Percentiles rank a stretch among this genome's conserved stretches.
These are phyloP conservation scores for Suhomyces coccinellae DNA, from an alignment of 1,139 yeast genomes.

Conservation along the genomic window DNA sequence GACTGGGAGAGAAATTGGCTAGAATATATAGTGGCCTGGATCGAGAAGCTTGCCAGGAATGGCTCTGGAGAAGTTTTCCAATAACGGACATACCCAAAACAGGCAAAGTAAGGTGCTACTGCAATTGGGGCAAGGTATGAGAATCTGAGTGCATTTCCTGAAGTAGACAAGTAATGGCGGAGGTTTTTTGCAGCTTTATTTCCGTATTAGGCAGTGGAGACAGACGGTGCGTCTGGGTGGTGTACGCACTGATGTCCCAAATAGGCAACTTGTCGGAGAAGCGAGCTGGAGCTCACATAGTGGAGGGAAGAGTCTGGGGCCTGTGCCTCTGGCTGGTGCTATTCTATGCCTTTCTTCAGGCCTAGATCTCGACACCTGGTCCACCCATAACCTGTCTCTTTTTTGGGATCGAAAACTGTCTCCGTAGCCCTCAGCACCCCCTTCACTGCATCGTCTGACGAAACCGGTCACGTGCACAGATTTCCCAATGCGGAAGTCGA, in stretches of 20 bases:
- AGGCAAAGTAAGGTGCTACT: constrained; percentile 4
- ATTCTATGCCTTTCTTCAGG: no score
- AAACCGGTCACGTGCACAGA: neutral
- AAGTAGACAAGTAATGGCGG: constrained; percentile 9
- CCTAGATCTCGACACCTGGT: no score
- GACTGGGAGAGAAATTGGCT: neutral
- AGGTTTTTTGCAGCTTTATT: constrained; percentile 10
- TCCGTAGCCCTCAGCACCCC: neutral
- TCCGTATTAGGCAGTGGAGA: constrained; percentile 7
- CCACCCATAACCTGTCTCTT: neutral
- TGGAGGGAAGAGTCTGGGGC: neutral
- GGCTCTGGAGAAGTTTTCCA: neutral
- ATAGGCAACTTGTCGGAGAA: constrained; percentile 12
- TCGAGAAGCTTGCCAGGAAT: neutral
- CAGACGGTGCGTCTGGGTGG: neutral
- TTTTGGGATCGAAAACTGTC: neutral
- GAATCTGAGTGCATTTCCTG: constrained; percentile 11
- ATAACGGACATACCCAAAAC: neutral
- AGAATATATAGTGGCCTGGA: constrained; percentile 5
- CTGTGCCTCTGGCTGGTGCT: no score
- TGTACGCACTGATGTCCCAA: constrained; percentile 13
- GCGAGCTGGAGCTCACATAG: neutral
- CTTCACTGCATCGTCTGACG: neutral
- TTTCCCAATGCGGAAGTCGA: neutral
- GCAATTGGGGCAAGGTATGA: neutral